These are phyloP conservation scores for Phialocephala subalpina DNA, from an alignment of 2,329 filamentous ascomycete species.

Conservation along the genomic window DNA sequence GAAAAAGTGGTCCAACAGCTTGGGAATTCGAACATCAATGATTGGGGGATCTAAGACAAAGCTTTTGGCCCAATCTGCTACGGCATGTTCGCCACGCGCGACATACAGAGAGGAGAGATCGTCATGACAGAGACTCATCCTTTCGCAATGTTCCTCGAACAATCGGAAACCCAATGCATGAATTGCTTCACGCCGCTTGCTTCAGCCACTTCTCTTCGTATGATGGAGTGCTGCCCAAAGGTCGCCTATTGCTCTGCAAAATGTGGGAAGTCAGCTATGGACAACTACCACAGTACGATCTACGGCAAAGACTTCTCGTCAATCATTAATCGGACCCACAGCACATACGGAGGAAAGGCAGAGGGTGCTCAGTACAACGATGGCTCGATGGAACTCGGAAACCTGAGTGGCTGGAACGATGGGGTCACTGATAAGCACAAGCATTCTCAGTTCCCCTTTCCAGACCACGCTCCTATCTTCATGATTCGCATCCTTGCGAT, in stretches of 20 bases:
- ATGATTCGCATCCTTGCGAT: slow-evolving; percentile 16
- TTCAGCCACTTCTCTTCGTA: not conserved
- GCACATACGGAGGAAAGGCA: slow-evolving; percentile 14
- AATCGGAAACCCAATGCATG: slow-evolving; percentile 13
- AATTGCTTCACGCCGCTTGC: slow-evolving; percentile 16
- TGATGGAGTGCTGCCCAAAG: slow-evolving; percentile 11
- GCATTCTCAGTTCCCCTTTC: slow-evolving; percentile 5
- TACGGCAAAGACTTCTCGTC: not conserved
- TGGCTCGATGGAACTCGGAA: slow-evolving; percentile 9
- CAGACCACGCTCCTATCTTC: slow-evolving; percentile 10
- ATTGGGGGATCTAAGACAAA: not conserved
- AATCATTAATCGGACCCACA: slow-evolving; percentile 12
- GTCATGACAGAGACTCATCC: slow-evolving; percentile 15
- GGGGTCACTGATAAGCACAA: not conserved
- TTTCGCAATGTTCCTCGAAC: slow-evolving; percentile 18
- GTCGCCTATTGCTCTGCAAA: slow-evolving; percentile 6
- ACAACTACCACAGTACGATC: not conserved
- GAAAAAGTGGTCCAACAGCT: slow-evolving; percentile 9
- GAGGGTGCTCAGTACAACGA: not conserved
- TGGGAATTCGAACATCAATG: slow-evolving; percentile 9
- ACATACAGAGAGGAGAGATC: slow-evolving; percentile 16
- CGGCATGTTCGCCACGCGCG: slow-evolving; percentile 21
- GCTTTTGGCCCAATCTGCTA: not conserved
- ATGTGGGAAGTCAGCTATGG: slow-evolving; percentile 11
- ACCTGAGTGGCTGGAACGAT: slow-evolving; percentile 15